phyloP scores from a whole-genome alignment of 257 asterid genomes.

The Penstemon eatonii region DNA sequence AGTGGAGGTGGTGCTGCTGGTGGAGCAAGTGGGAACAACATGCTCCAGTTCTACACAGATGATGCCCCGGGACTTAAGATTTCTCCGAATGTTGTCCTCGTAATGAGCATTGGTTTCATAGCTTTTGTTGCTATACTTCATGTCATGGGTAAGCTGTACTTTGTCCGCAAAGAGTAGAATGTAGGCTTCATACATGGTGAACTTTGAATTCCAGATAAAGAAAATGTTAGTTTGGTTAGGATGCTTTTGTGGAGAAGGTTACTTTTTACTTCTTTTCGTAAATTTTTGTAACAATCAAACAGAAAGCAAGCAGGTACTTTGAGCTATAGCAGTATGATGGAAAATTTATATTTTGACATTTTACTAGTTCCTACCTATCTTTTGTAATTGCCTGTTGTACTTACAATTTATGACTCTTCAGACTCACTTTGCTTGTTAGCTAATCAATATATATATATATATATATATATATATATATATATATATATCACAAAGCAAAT shows the following conservation, averaged over 20 bases:
- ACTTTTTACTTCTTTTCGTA: slow-evolving; percentile 11
- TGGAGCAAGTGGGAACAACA: slow-evolving; percentile 59
- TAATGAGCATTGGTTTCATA: slow-evolving; percentile 72
- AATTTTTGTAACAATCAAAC: slow-evolving; percentile 1
- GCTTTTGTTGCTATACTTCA: slow-evolving; percentile 67
- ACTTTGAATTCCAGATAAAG: neutral
- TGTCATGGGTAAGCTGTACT: slow-evolving; percentile 69
- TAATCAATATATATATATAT: too few relatives aligned
- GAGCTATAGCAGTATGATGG: slow-evolving; percentile 9
- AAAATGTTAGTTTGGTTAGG: slow-evolving; percentile 12
- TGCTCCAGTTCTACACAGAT: slow-evolving; percentile 75
- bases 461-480: too few relatives aligned
- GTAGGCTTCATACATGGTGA: neutral
- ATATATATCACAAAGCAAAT: too few relatives aligned
- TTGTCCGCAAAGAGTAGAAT: slow-evolving; percentile 52
- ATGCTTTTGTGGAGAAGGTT: slow-evolving; percentile 1
- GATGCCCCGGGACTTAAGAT: slow-evolving; percentile 74
- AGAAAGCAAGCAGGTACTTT: slow-evolving; percentile 9
- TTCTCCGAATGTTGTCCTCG: slow-evolving; percentile 64
- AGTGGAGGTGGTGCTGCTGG: slow-evolving; percentile 49
- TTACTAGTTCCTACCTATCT: neutral
- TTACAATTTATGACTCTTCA: too few relatives aligned
- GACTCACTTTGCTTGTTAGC: too few relatives aligned
- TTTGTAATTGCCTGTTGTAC: too few relatives aligned
- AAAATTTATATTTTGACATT: slow-evolving; percentile 5